Base-by-base conservation (phyloP, 768 basidiomycete species). In the Sporobolomyces pararoseus region DNA sequence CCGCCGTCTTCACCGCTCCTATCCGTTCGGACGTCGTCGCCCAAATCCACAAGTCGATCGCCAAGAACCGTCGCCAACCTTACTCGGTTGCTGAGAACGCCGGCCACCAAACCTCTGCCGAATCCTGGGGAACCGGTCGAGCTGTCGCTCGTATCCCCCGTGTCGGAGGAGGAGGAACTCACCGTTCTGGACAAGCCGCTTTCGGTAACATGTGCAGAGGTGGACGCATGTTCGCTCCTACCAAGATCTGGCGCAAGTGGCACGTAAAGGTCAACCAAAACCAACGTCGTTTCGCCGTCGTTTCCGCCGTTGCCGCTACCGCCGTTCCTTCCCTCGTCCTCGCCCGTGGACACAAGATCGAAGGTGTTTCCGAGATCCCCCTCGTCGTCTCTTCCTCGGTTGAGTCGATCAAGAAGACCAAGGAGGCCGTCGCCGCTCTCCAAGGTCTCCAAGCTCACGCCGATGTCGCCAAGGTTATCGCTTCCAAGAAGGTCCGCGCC, bases 201-300 rank as follows among this genome's bases (percentile, higher is more conserved):
- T 98, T 98, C 83, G 96, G 96, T 79, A 98, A 98, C 89, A 98
- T 99, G 96, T 98, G 95, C 85, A 90, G 96, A 82, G 95, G 96
- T 79, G 96, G 96, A 84, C 92, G 96, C 80, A 98, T 99, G 96
- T 98, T 99, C 82, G 95, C 95, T 34, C 96, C 96, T 23, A 98
- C 95, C 83, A 97, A 96, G 85, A 90, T 87, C 80, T 98, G 94
- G 95, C 89, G 95, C 83, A 94, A 88, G 81, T 99, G 96, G 96
- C 96, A 99, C 83, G 90, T 98, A 84, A 99, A 97, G 84, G 90
- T 97, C 71, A 94, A 94, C 88, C 90, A 93, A 85, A 95, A 94
- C 86, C 94, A 98, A 83, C 90, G 90, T 81, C 90, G 96, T 75
- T 99, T 92, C 81, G 96, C 96, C 65, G 87, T 90, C 72, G 95